phyloP scores from a whole-genome alignment of 179 eudicot species.

The Nepenthes alata region DNA sequence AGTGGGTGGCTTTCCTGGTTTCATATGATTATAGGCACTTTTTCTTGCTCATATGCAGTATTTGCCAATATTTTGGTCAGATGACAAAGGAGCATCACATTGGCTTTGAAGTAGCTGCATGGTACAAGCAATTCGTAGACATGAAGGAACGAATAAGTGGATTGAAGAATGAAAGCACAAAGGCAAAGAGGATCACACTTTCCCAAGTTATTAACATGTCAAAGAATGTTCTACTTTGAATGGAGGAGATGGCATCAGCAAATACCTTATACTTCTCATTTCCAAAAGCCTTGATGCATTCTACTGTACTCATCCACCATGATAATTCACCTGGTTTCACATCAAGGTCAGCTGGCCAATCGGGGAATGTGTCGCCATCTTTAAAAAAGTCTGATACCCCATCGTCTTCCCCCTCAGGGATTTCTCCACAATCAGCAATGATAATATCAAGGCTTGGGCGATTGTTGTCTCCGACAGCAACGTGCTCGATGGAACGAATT shows the following conservation, averaged over 20 bases:
- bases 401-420: slow-evolving; percentile 61
- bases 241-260: no score
- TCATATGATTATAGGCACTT: no score
- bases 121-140: no score
- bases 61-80: no score
- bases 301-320: slow-evolving; percentile 63
- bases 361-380: slow-evolving; percentile 71
- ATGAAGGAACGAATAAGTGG: no score
- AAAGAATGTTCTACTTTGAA: not conserved
- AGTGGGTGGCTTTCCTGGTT: no score
- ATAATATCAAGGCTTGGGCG: slow-evolving; percentile 35
- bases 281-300: slow-evolving; percentile 46
- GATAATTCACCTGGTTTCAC: slow-evolving; percentile 36
- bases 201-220: no score
- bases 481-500: slow-evolving; percentile 53
- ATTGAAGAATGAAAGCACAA: no score
- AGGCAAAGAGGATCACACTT: no score
- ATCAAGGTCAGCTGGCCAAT: slow-evolving; percentile 69
- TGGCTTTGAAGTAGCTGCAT: no score
- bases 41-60: no score
- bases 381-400: slow-evolving; percentile 55
- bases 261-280: slow-evolving; percentile 65
- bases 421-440: slow-evolving; percentile 59
- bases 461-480: slow-evolving; percentile 18
- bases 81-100: no score